Evolutionary conservation across 176 grass and related monocot genomes (phyloP).

Genomic region (Puccinellia tenuiflora): DNA sequence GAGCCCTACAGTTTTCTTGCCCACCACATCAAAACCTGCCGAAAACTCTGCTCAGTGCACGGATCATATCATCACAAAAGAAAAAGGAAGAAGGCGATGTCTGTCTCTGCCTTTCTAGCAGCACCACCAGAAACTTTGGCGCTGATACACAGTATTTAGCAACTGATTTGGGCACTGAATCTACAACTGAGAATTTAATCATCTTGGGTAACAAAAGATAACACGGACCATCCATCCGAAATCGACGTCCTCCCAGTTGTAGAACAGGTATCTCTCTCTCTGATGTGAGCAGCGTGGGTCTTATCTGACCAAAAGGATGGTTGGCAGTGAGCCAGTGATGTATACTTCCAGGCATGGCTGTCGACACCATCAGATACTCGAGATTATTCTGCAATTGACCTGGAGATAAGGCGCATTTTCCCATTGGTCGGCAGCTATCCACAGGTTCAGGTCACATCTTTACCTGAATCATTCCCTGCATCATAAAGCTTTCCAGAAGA

Average conservation of each 20-base stretch:
- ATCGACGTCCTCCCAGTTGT: neutral
- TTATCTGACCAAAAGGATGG: slow-evolving; percentile 31
- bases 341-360: neutral
- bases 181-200: neutral
- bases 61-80: neutral
- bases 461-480: neutral
- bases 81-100: neutral
- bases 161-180: neutral
- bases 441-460: slow-evolving; percentile 8
- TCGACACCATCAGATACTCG: neutral
- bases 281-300: neutral
- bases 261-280: slow-evolving; percentile 24
- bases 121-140: neutral
- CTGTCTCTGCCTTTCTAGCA: neutral
- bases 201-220: neutral
- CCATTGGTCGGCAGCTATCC: neutral
- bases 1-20: neutral
- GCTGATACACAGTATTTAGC: neutral
- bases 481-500: neutral
- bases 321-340: neutral
- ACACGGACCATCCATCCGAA: neutral
- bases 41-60: neutral
- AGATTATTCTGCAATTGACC: neutral
- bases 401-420: slow-evolving; percentile 14
- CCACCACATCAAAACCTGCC: slow-evolving; percentile 9